Evolutionary conservation across 805 yeast species (phyloP).

Genomic region (Pichia rugopelliculosa): DNA sequence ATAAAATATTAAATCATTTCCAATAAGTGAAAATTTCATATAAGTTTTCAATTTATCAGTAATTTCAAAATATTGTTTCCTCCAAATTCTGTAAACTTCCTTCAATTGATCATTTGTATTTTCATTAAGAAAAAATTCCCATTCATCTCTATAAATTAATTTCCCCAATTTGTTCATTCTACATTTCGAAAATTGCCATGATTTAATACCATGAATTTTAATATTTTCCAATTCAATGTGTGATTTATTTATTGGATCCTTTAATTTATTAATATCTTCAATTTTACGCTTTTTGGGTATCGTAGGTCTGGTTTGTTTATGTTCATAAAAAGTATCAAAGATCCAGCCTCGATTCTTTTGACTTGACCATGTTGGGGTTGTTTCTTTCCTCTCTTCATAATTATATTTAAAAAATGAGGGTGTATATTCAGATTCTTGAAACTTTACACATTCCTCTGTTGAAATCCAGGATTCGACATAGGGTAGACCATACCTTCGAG

Average conservation of each 20-base stretch:
- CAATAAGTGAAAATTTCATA: no score
- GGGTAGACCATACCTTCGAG: constrained; percentile 10
- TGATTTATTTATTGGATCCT: no score
- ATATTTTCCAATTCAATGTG: background rate
- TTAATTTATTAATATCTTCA: no score
- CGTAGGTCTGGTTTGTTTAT: background rate
- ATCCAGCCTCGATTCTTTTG: constrained; percentile 2
- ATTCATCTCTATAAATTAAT: constrained; percentile 4
- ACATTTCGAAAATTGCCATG: background rate
- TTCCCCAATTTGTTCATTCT: constrained; percentile 1
- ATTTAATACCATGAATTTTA: background rate
- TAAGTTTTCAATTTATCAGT: background rate
- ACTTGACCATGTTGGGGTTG: constrained; percentile 1
- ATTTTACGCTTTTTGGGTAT: no score
- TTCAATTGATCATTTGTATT: constrained; percentile 1
- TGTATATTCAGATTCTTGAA: background rate
- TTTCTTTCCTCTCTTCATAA: background rate
- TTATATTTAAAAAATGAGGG: constrained; percentile 2
- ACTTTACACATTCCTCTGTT: background rate
- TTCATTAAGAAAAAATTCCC: constrained; percentile 6
- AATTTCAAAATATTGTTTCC: constrained; percentile 5
- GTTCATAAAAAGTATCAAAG: constrained; percentile 1
- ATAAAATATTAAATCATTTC: no score
- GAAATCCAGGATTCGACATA: constrained; percentile 8
- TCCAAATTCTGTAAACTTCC: constrained; percentile 10